Conservation (phyloP, 352 stramenopile species). For the Globisporangium cystogenes region DNA sequence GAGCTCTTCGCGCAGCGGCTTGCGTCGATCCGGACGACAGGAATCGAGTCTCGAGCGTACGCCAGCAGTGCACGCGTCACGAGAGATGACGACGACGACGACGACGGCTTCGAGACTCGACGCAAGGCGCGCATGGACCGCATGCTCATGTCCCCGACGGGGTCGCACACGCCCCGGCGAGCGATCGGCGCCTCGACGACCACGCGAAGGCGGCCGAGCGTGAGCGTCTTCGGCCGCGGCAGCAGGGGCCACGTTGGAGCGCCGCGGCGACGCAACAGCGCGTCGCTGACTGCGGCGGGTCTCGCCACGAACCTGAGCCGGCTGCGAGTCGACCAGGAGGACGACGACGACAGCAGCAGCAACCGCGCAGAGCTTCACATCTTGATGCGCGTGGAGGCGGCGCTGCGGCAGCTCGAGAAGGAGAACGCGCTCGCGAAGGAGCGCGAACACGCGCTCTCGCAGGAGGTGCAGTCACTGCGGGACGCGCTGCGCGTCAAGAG, state of each 20-base stretch:
- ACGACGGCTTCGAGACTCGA: constrained; percentile 7
- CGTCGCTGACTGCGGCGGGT: background rate
- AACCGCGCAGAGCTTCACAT: constrained; percentile 50
- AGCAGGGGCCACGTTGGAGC: background rate
- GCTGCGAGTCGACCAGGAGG: constrained; percentile 9
- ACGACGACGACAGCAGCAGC: constrained; percentile 18
- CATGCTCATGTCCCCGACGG: constrained; percentile 2
- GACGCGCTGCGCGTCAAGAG: constrained; percentile 42
- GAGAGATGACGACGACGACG: constrained; percentile 9
- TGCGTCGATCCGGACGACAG: constrained; percentile 6
- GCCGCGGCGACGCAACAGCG: background rate
- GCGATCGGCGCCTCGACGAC: background rate
- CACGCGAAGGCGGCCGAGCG: background rate
- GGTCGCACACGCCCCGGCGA: background rate
- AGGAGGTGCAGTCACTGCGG: constrained; percentile 49
- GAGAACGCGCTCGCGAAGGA: constrained; percentile 53
- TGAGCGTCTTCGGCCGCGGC: background rate
- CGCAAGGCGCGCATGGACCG: constrained; percentile 5
- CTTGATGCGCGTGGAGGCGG: constrained; percentile 58
- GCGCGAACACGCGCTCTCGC: constrained; percentile 39
- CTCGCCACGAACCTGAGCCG: constrained; percentile 11
- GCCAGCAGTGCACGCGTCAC: background rate
- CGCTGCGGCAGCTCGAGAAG: constrained; percentile 61
- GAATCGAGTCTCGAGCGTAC: background rate
- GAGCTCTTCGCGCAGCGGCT: constrained; percentile 13